phyloP scores from a whole-genome alignment of 768 basidiomycete genomes.

The Auriscalpium orientale region DNA sequence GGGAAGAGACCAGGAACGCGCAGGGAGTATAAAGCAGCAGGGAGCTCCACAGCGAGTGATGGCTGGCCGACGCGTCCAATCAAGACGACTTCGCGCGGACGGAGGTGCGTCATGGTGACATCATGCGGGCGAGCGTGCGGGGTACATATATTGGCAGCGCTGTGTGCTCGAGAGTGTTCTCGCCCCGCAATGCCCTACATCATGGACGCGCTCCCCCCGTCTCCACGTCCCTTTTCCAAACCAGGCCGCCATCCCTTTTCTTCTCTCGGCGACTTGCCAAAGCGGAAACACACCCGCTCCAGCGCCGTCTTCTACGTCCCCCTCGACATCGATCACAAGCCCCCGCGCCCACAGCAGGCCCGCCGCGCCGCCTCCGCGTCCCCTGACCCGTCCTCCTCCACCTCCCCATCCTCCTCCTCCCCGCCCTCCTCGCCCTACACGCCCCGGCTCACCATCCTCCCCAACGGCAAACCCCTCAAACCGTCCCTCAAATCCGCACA shows the following conservation, averaged over 20 bases:
- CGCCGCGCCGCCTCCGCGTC: slow-evolving; percentile 1
- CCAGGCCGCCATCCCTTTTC: slow-evolving; percentile 6
- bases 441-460: slow-evolving; percentile 40
- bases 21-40: no score
- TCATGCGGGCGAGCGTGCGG: no score
- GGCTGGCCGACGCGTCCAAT: no score
- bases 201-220: slow-evolving; percentile 3
- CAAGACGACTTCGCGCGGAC: no score
- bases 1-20: no score
- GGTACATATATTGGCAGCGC: no score
- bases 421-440: slow-evolving; percentile 17
- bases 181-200: slow-evolving; percentile 13
- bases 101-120: no score
- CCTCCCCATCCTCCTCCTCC: slow-evolving; percentile 21
- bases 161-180: not conserved
- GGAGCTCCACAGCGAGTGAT: no score
- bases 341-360: not conserved
- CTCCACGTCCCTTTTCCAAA: slow-evolving; percentile 1
- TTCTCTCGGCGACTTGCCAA: slow-evolving; percentile 5
- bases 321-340: slow-evolving; percentile 3
- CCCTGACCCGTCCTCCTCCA: not conserved
- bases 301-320: slow-evolving; percentile 13
- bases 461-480: slow-evolving; percentile 83
- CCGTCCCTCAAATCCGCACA: slow-evolving; percentile 64
- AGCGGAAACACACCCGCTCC: not conserved